These are phyloP conservation scores for Enteropsectra breve DNA, from an alignment of 371 early-diverging fungal species.

Conservation along the genomic window DNA sequence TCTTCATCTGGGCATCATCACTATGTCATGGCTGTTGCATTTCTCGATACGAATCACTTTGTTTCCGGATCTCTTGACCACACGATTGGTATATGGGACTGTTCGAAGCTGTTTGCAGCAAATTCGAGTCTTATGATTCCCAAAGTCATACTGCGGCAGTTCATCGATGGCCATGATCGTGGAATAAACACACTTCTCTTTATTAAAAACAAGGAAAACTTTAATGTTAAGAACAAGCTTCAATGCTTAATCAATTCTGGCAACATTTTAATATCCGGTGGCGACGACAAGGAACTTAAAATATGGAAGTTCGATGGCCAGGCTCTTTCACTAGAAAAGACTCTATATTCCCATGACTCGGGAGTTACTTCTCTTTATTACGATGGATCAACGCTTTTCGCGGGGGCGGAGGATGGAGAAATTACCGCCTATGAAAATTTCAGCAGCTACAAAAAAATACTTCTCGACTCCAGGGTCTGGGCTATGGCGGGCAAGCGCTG, in stretches of 20 bases:
- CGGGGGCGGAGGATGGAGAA: constrained; percentile 85
- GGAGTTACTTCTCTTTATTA: constrained; percentile 82
- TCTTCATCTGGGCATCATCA: constrained; percentile 94
- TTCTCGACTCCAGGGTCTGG: constrained; percentile 58
- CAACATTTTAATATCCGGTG: constrained; percentile 81
- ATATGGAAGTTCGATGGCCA: constrained; percentile 90
- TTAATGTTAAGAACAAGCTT: constrained; percentile 63
- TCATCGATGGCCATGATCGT: constrained; percentile 91
- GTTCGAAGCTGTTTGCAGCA: constrained; percentile 65
- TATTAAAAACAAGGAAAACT: too few species aligned
- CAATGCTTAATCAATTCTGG: constrained; percentile 70
- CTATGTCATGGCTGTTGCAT: constrained; percentile 96
- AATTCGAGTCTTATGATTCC: constrained; percentile 70
- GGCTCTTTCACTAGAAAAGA: constrained; percentile 88
- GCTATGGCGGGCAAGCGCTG: constrained; percentile 79
- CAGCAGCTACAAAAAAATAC: constrained; percentile 63
- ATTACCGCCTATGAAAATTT: constrained; percentile 88
- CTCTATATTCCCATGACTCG: constrained; percentile 89
- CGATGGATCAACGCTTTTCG: constrained; percentile 63
- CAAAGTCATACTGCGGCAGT: constrained; percentile 86
- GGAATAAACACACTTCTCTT: constrained; percentile 83
- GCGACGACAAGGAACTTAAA: constrained; percentile 92
- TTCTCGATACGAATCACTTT: constrained; percentile 90
- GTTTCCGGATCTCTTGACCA: constrained; percentile 91
- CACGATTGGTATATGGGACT: constrained; percentile 95